Evolutionary conservation across 1,284 basidiomycete species (phyloP), one percentile per base, ranked within the genome.

Genomic region (Cryptococcus sp.): DNA sequence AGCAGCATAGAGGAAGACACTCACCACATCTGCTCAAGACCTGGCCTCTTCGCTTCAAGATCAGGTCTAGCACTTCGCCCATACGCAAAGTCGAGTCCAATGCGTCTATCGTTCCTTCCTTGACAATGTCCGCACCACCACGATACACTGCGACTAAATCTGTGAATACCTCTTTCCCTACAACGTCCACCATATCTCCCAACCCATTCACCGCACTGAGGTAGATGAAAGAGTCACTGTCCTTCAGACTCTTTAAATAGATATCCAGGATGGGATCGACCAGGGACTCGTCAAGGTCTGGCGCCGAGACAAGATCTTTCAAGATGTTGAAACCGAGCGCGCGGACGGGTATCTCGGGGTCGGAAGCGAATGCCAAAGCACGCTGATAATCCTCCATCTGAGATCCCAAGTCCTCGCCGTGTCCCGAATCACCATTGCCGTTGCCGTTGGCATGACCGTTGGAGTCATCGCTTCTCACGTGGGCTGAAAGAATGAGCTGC

Each of bases 181-280:
- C 66, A 1, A 82, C 82, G 66, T 92, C 87, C 1, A 88, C 90
- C 84, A 95, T 88, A 16, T 85, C 87, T 5, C 88, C 85, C 1
- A 99, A 81, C 0, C 93, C 95, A 70, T 94, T 90, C 5, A 96
- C 88, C 0, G 91, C 93, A 71, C 94, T 94, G 56, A 98, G 80
- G 75, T 93, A 98, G 58, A 98, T 87, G 77, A 94, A 98, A 38
- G 90, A 93, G 72, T 99, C 95, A 51, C 94, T 89, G 68, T 97
- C 93, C 70, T 93, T 88, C 3, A 96, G 79, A 0, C 88, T 85
- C 68, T 91, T 86, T 61, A 96, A 78, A 73, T 96, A 94, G 52
- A 97, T 88, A 47, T 91, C 90, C 47, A 94, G 80, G 65, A 97
- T 90, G 1, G 87, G 87, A 0, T 92, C 91, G 4, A 89, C 78